Conservation (phyloP, 2,329 filamentous ascomycete species). For the Botrytis tulipae region DNA sequence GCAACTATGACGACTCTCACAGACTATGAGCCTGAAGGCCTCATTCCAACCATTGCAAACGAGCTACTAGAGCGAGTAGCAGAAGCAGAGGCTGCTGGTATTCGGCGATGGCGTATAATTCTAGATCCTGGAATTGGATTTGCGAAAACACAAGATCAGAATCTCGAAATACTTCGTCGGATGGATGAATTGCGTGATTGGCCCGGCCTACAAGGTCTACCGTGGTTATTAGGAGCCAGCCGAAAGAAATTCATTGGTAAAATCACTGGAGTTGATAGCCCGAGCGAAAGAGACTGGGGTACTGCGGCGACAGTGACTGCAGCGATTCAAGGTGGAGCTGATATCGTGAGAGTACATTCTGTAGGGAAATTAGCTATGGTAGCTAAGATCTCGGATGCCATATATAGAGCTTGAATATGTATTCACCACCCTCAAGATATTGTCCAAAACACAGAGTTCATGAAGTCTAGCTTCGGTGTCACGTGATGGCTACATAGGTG, state of each 20-base stretch:
- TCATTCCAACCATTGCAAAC: conserved; percentile 53
- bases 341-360: conserved; percentile 92
- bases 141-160: conserved; percentile 79
- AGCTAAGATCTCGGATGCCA: conserved; percentile 86
- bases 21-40: conserved; percentile 51
- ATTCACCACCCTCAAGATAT: too few relatives aligned
- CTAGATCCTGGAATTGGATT: conserved; percentile 94
- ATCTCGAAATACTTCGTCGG: conserved; percentile 72
- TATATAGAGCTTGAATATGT: conserved; percentile 58
- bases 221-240: conserved; percentile 87
- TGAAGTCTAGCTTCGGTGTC: neutral
- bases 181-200: conserved; percentile 63
- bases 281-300: conserved; percentile 73
- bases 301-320: conserved; percentile 87
- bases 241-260: conserved; percentile 86
- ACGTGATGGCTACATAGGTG: too few relatives aligned
- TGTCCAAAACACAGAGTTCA: accelerated
- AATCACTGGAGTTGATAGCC: conserved; percentile 71
- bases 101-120: conserved; percentile 90
- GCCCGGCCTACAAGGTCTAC: conserved; percentile 65
- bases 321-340: conserved; percentile 81
- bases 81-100: conserved; percentile 75
- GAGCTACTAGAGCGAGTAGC: conserved; percentile 63
- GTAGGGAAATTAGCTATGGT: conserved; percentile 83
- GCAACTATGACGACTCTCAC: conserved; percentile 60